Evolutionary conservation across 352 stramenopile species (phyloP).

Genomic region (Globisporangium heterothallicum): DNA sequence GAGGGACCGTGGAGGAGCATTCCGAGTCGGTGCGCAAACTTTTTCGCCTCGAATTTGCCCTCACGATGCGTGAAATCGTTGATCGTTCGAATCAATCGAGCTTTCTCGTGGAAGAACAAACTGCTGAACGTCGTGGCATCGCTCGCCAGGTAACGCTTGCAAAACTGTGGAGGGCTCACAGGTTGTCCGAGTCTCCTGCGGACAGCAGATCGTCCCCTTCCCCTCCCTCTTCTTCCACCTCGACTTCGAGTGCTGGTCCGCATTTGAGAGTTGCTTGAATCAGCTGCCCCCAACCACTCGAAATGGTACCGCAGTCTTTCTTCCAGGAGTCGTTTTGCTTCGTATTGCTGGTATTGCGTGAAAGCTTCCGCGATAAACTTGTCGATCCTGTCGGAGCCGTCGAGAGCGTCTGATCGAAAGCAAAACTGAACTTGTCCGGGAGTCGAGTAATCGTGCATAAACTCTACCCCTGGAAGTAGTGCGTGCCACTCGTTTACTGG

Average conservation of each 20-base stretch:
- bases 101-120: constrained; percentile 72
- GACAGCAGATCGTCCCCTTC: background rate
- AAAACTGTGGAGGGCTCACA: constrained; percentile 2
- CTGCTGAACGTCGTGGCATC: constrained; percentile 62
- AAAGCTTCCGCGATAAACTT: constrained; percentile 17
- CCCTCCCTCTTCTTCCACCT: background rate
- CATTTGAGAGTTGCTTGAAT: background rate
- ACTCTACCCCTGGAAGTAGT: background rate
- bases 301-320: constrained; percentile 13
- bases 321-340: constrained; percentile 8
- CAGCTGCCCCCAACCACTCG: background rate
- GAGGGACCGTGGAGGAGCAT: constrained; percentile 69
- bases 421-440: constrained; percentile 3
- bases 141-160: constrained; percentile 50
- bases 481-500: constrained; percentile 6
- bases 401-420: constrained; percentile 6
- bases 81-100: constrained; percentile 31
- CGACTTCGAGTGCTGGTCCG: background rate
- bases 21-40: constrained; percentile 61
- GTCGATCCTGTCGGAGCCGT: constrained; percentile 18
- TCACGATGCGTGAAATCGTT: constrained; percentile 38
- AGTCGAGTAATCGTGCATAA: constrained; percentile 2
- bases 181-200: background rate
- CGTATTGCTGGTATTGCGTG: constrained; percentile 12
- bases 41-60: constrained; percentile 59